Evolutionary conservation across 768 basidiomycete species (phyloP).

Genomic region (Russula compacta): DNA sequence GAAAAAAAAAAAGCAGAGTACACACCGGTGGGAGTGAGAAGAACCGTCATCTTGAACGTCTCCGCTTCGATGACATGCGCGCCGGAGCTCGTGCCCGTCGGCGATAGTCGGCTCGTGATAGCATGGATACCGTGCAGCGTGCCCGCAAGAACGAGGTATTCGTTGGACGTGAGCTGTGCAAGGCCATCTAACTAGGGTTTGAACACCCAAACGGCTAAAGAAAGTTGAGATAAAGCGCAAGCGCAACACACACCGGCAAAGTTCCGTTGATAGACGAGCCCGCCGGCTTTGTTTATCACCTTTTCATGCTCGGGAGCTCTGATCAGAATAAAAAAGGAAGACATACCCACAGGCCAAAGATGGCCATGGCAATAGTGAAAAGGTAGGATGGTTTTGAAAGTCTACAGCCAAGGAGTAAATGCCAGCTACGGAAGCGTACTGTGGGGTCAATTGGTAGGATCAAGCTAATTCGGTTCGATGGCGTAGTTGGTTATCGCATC

Average conservation of each 20-base stretch:
- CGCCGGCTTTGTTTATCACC: constrained; percentile 98
- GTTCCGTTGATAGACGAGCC: constrained; percentile 87
- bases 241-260: constrained; percentile 61
- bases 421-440: background rate
- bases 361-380: constrained; percentile 42
- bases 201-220: background rate
- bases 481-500: constrained; percentile 74
- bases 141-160: constrained; percentile 91
- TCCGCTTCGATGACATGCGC: constrained; percentile 95
- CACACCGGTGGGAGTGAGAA: constrained; percentile 82
- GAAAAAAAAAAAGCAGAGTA: constrained; percentile 7
- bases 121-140: constrained; percentile 97
- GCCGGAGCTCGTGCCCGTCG: constrained; percentile 73
- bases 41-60: constrained; percentile 87
- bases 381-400: no score
- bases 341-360: constrained; percentile 75
- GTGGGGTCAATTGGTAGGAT: background rate
- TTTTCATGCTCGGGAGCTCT: constrained; percentile 27
- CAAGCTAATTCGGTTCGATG: constrained; percentile 30
- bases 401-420: background rate
- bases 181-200: constrained; percentile 61
- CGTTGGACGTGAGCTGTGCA: constrained; percentile 82
- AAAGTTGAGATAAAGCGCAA: background rate
- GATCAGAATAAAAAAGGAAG: background rate
- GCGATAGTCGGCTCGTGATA: constrained; percentile 89